These are phyloP conservation scores for Euphorbia lathyris DNA, from an alignment of 345 rosid species.

Conservation along the genomic window DNA sequence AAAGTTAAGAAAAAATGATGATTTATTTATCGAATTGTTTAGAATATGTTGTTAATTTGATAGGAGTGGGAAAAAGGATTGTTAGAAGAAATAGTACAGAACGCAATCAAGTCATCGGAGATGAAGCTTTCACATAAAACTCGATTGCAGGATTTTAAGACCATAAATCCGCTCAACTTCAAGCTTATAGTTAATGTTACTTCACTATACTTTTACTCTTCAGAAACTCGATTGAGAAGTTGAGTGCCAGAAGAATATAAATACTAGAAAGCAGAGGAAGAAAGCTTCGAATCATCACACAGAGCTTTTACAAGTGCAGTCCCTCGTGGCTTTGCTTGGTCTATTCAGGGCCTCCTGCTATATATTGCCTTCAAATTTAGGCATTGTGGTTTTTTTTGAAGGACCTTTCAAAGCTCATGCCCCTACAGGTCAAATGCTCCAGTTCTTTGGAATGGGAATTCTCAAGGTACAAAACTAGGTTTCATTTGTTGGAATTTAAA, in stretches of 20 bases:
- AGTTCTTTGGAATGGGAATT: constrained; percentile 61
- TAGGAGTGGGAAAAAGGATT: constrained; percentile 82
- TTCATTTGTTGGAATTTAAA: too few species aligned
- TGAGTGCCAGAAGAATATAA: constrained; percentile 55
- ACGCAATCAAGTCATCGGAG: constrained; percentile 83
- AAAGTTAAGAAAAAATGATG: too few species aligned
- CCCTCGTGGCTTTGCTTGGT: constrained; percentile 86
- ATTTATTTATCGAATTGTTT: too few species aligned
- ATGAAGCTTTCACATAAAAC: constrained; percentile 83
- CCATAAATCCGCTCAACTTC: constrained; percentile 65
- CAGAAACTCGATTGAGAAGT: constrained; percentile 28
- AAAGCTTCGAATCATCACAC: constrained; percentile 79
- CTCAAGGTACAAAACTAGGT: constrained; percentile 39
- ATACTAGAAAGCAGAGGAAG: constrained; percentile 64
- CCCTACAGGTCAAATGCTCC: constrained; percentile 60
- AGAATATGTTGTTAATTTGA: background rate
- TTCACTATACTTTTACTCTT: background rate
- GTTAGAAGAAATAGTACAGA: constrained; percentile 73
- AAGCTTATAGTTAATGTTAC: constrained; percentile 73
- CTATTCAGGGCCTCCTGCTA: constrained; percentile 69
- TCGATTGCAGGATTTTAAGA: constrained; percentile 62
- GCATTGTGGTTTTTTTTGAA: constrained; percentile 86
- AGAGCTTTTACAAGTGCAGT: constrained; percentile 57
- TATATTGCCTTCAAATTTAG: constrained; percentile 77
- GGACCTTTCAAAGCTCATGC: constrained; percentile 71